These are phyloP conservation scores for Neurospora intermedia DNA, from an alignment of 495 filamentous ascomycete genomes.

Conservation along the genomic window DNA sequence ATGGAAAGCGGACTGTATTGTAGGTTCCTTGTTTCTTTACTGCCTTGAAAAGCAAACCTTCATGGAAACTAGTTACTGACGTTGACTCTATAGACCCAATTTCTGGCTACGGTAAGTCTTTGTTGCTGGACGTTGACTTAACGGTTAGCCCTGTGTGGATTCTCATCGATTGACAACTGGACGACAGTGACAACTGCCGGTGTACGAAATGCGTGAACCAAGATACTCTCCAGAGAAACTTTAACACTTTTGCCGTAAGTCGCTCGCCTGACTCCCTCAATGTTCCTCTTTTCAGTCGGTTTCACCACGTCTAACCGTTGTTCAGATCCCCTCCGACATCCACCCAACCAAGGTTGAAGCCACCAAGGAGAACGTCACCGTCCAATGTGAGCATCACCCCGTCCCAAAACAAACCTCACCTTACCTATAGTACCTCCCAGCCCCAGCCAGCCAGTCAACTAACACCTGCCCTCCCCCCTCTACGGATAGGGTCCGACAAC, in stretches of 20 bases:
- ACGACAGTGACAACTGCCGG: slow-evolving; percentile 69
- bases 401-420: neutral
- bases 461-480: neutral
- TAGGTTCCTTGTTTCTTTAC: neutral
- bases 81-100: neutral
- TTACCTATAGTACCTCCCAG: neutral
- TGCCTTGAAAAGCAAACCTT: neutral
- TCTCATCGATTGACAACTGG: neutral
- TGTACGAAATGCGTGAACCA: slow-evolving; percentile 64
- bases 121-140: neutral
- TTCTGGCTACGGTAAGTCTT: slow-evolving; percentile 32
- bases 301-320: slow-evolving; percentile 5
- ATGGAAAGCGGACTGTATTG: neutral
- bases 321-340: slow-evolving; percentile 43
- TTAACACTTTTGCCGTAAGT: slow-evolving; percentile 52
- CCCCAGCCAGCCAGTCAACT: neutral
- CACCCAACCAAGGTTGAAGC: slow-evolving; percentile 21
- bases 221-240: slow-evolving; percentile 62
- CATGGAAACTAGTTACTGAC: neutral
- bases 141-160: neutral
- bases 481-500: slow-evolving; percentile 29
- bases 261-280: neutral
- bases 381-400: slow-evolving; percentile 28
- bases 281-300: neutral
- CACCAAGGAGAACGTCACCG: slow-evolving; percentile 22